Evolutionary conservation across 306 rosid species (phyloP), one percentile per base, ranked within the genome.

Genomic region (Rubus idaeus): DNA sequence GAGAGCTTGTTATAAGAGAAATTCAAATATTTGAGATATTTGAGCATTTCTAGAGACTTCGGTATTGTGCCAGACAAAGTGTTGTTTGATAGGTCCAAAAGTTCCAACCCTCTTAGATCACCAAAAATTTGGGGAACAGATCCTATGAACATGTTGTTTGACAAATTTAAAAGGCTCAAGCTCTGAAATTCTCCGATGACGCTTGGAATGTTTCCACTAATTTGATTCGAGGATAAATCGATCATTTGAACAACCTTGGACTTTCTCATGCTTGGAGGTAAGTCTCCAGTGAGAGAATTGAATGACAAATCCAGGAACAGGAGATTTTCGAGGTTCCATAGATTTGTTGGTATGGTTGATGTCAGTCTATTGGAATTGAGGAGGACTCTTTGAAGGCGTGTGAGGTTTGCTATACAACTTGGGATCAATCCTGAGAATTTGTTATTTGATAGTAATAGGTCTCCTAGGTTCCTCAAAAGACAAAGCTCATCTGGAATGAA

Each of bases 401-500:
- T 60, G 40, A 60, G 65, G 65, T 26, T 60, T 60, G 40, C 65
- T 10, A 60, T 26, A 40, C 65, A 60, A 60, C 5, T 65, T 4
- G 82, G 82, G 12, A 85, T 20, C 68, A 41, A 39, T 23, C 86
- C 84, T 44, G 61, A 75, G 51, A 82, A 49, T 40, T 9, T 62
- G 44, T 85, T 85, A 13, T 67, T 44, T 30, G 47, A 26, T 57
- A 82, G 57, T 16, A 20, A 13, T 23, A 85, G 26, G 30, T 66
- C 67, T 41, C 64, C 55, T 56, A 81, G 26, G 53, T 8, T 40
- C 17, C 41, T 50, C 20, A 79, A 41, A 10, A 13, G 77, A 64
- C 88, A 82, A 8, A 82, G 10, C 35, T 82, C 82, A 6, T 47
- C 17, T 17, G 79, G 77, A 17, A 84, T 65, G 41, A 37, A 47